Base-by-base conservation (phyloP, 805 yeast species). In the Candida stauntonica region DNA sequence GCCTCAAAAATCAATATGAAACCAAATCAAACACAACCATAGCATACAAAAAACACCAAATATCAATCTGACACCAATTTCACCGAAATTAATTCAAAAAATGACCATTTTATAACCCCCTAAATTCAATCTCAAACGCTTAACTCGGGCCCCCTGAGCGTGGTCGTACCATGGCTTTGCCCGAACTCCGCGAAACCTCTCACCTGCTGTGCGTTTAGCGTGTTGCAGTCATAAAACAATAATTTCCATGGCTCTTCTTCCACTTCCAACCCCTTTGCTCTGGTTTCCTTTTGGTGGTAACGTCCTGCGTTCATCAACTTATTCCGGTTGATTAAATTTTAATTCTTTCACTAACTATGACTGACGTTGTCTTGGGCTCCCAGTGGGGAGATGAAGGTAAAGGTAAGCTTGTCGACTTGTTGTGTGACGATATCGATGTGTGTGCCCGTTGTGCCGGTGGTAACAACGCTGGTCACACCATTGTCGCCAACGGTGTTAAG, bases 321-420 rank as follows among this genome's bases (percentile, higher is more conserved):
- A 28, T 20, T 17, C 23, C 27, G 11, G 43, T 45, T 42, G 45
- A 33, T 40, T 38, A 26, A 36, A 6, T 28, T 14, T 31, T 17
- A n/a, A 14, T 31, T 40, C 26, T 9, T 21, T 13, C 18, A 7
- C 17, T 7, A 15, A 45, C 18, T 26, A 67, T 67, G 73, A 68
- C 67, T 52, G 65, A 67, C 60, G 98, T 93, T 49, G 99, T 93
- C 39, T 74, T 93, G 57, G 99, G 99, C 43, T 72, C 98, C 66
- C 99, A 93, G 68, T 93, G 99, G 99, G 99, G 99, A 49, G 99
- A 93, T 61, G 99, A 93, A 77, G 99, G 99, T 61, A 93, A 93
- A 63, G 99, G 99, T 42, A 93, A 93, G 66, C 75, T 93, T 42
- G 99, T 93, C 35, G 99, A 93, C 62, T 71, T 93, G 40, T 74